Percentiles rank a stretch among this genome's conserved stretches.
Evolutionary conservation across 2,329 filamentous ascomycete species (phyloP).

Genomic region (Aspergillus luchuensis): DNA sequence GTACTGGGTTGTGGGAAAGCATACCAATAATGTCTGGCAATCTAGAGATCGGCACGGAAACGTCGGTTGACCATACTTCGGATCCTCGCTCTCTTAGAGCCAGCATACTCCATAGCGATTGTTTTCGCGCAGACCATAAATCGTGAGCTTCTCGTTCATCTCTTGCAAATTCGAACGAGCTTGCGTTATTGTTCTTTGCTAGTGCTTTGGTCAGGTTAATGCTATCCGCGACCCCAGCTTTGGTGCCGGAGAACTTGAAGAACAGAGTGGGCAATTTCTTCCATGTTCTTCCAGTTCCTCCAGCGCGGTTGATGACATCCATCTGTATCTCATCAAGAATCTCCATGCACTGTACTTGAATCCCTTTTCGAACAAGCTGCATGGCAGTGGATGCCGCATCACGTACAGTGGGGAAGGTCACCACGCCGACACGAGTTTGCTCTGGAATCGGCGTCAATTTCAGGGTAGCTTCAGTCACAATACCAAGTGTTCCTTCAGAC

Average conservation of each 20-base stretch:
- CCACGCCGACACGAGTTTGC: conserved; percentile 66
- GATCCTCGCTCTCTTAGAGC: conserved; percentile 57
- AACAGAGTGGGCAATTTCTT: conserved; percentile 45
- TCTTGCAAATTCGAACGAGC: conserved; percentile 59
- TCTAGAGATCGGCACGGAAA: conserved; percentile 62
- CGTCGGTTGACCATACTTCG: conserved; percentile 64
- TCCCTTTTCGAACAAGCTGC: conserved; percentile 63
- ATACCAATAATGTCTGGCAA: conserved; percentile 63
- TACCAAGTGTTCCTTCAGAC: conserved; percentile 70
- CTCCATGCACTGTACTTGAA: conserved; percentile 68
- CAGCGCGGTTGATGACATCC: conserved; percentile 67
- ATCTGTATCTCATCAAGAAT: conserved; percentile 65
- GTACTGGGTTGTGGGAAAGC: not conserved
- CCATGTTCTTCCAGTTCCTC: conserved; percentile 56
- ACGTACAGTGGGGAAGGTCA: conserved; percentile 60
- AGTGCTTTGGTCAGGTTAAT: conserved; percentile 69
- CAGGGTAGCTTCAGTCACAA: conserved; percentile 70
- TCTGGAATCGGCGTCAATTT: conserved; percentile 67
- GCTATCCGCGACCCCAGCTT: conserved; percentile 75
- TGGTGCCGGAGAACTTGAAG: conserved; percentile 71
- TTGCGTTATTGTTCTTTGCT: conserved; percentile 60
- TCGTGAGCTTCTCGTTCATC: conserved; percentile 56
- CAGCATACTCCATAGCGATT: conserved; percentile 64
- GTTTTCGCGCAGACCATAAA: conserved; percentile 63
- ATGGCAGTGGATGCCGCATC: conserved; percentile 66